Percentiles rank a stretch among this genome's conserved stretches.
Evolutionary conservation across 139 green algal species (phyloP).

Genomic region (Limnomonas spitsbergensis): DNA sequence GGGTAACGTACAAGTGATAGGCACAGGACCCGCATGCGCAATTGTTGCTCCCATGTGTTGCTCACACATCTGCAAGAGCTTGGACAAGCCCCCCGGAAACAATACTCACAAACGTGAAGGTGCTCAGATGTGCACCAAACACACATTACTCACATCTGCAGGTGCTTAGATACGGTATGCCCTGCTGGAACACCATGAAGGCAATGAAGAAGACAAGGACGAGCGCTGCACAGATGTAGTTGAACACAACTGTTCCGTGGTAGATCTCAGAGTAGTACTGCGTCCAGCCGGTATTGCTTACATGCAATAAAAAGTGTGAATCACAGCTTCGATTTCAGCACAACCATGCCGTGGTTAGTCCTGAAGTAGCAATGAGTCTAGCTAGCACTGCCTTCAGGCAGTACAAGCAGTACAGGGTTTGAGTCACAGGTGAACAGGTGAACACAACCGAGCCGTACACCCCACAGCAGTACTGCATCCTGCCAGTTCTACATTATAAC

Average conservation of each 20-base stretch:
- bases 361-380: background rate
- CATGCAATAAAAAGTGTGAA: slow-evolving; percentile 1
- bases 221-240: background rate
- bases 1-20: no score
- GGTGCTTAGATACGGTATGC: slow-evolving; percentile 7
- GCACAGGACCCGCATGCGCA: no score
- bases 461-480: background rate
- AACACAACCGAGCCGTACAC: background rate
- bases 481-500: no score
- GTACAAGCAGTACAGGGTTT: background rate
- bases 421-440: background rate
- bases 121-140: no score
- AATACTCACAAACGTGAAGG: no score
- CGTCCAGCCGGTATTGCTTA: background rate
- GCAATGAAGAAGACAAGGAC: slow-evolving; percentile 9
- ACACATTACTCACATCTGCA: background rate
- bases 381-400: background rate
- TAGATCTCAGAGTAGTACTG: slow-evolving; percentile 11
- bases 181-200: slow-evolving; percentile 10
- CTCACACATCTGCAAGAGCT: no score
- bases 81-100: no score
- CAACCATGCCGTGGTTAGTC: background rate
- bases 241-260: slow-evolving; percentile 4
- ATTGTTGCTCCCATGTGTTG: no score
- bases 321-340: no score